phyloP scores from a whole-genome alignment of 2,329 filamentous ascomycete species.

The Cordyceps militaris region DNA sequence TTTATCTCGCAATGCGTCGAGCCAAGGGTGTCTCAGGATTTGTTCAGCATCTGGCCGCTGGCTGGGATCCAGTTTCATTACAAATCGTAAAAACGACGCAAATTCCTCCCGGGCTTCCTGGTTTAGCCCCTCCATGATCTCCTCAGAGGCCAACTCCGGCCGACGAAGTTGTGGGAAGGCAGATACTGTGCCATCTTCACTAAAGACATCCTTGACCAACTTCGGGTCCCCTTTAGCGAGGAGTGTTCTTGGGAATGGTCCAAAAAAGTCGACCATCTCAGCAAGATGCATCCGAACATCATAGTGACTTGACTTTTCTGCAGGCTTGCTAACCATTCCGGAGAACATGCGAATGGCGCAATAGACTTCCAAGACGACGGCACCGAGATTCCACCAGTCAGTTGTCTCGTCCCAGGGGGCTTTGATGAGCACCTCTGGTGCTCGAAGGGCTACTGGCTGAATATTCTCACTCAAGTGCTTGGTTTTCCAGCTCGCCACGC shows the following conservation, averaged over 20 bases:
- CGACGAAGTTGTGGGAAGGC: background rate
- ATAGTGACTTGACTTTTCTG: constrained; percentile 10
- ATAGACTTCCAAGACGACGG: constrained; percentile 16
- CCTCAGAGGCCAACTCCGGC: background rate
- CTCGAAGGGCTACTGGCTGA: constrained; percentile 18
- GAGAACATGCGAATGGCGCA: constrained; percentile 16
- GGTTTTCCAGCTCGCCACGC: constrained; percentile 18
- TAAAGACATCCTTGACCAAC: constrained; percentile 9
- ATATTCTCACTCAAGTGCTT: constrained; percentile 18
- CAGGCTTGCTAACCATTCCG: background rate
- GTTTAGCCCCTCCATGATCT: background rate
- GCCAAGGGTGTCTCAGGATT: background rate
- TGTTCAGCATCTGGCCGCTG: constrained; percentile 4
- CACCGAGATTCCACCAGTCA: constrained; percentile 21
- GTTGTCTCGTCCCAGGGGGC: constrained; percentile 17
- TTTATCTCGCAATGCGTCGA: background rate
- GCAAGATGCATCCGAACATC: constrained; percentile 14
- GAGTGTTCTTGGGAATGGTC: constrained; percentile 15
- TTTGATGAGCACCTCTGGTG: constrained; percentile 20
- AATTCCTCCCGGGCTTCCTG: constrained; percentile 12
- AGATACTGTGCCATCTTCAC: constrained; percentile 11
- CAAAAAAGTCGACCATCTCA: constrained; percentile 17
- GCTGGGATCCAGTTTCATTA: constrained; percentile 17
- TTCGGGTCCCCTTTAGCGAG: constrained; percentile 14
- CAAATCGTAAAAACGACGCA: constrained; percentile 9